phyloP scores from a whole-genome alignment of 176 grass and related monocot species.

The Saccharum spontaneum region DNA sequence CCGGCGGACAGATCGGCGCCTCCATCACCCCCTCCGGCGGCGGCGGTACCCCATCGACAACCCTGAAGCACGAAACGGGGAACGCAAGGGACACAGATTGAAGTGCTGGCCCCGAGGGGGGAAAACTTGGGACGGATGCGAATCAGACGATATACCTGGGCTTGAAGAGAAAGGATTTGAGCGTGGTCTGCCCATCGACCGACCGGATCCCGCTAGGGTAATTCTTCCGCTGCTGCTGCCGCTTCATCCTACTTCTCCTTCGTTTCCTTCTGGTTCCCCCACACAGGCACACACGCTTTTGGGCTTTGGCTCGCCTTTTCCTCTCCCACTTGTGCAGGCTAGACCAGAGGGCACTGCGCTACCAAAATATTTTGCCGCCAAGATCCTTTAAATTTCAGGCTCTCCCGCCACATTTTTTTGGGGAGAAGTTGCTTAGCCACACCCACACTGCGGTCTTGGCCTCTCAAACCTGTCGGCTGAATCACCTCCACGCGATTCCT shows the following conservation, averaged over 20 bases:
- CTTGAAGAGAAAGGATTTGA: conserved; percentile 68
- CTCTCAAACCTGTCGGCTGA: neutral
- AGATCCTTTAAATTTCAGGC: neutral
- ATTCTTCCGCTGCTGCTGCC: conserved; percentile 39
- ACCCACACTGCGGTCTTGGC: neutral
- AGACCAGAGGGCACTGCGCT: no score
- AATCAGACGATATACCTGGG: conserved; percentile 31
- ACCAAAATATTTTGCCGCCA: conserved; percentile 42
- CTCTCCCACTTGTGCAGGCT: neutral
- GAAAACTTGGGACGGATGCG: neutral
- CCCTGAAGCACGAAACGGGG: neutral
- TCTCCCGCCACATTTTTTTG: conserved; percentile 23
- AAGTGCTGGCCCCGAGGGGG: neutral
- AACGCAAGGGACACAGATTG: neutral
- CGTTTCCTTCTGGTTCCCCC: neutral
- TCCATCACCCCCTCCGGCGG: neutral
- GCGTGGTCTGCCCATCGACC: conserved; percentile 52
- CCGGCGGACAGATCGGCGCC: conserved; percentile 1
- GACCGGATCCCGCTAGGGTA: conserved; percentile 31
- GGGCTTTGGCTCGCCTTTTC: neutral
- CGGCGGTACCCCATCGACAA: neutral
- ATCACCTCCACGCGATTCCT: neutral
- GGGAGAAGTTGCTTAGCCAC: no score
- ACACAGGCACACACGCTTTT: neutral
- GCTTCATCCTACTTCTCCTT: conserved; percentile 7